Conservation (phyloP, 257 asterid species). For the Penstemon davidsonii region DNA sequence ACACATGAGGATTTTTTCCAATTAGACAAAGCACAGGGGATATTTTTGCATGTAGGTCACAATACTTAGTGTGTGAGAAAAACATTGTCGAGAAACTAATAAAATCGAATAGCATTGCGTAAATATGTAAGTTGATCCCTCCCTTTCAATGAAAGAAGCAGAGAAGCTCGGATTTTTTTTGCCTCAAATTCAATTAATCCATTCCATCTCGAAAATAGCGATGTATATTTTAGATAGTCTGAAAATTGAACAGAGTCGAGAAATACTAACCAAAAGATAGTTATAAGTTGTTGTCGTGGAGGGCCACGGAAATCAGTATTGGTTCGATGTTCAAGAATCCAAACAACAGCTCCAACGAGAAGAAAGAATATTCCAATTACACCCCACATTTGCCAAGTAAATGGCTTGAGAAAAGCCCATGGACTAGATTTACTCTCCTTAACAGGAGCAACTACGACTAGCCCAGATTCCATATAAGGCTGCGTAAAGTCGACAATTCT, state of each 20-base stretch:
- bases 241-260: not conserved
- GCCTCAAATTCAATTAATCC: not conserved
- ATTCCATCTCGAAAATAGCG: not conserved
- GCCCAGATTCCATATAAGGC: too few relatives aligned
- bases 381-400: conserved; percentile 92
- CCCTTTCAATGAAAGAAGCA: too few relatives aligned
- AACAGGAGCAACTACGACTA: too few relatives aligned
- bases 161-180: too few relatives aligned
- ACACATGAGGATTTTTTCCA: too few relatives aligned
- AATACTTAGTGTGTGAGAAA: conserved; percentile 82
- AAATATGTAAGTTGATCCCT: not conserved
- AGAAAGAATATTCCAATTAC: conserved; percentile 78
- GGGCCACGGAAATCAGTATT: conserved; percentile 91
- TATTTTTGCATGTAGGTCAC: not conserved
- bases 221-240: not conserved
- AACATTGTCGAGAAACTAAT: conserved; percentile 74
- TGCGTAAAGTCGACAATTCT: too few relatives aligned
- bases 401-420: conserved; percentile 93
- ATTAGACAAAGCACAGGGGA: not conserved
- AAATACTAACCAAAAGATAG: conserved; percentile 71
- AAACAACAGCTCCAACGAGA: conserved; percentile 80
- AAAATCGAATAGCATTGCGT: conserved; percentile 13
- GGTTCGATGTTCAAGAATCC: conserved; percentile 95
- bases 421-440: conserved; percentile 70
- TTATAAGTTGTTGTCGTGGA: conserved; percentile 74